Evolutionary conservation across 495 filamentous ascomycete species (phyloP), one percentile per base, ranked within the genome.

Genomic region (Apiosordaria backusii): DNA sequence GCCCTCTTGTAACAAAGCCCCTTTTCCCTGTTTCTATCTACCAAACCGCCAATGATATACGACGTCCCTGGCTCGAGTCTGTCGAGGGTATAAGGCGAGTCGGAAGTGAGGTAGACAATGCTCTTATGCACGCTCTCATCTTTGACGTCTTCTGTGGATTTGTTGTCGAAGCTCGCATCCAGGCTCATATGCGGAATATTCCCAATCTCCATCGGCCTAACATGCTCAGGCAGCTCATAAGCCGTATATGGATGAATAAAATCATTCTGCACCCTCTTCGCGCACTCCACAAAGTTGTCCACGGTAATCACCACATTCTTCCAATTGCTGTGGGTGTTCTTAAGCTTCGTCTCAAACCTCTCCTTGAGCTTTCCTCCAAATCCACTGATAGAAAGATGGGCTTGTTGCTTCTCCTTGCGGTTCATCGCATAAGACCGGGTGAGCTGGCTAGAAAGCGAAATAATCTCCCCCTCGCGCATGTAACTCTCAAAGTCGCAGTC

Each of bases 11-110:
- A 93, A 80, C 95, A 98, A 15, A 97, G 79, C 1, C 90, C 93
- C 77, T 99, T 99, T 75, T 99, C 86, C 23, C 95, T 83, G 72
- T 99, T 99, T 78, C 90, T 90, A 74, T 99, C 95, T 24, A 99
- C 96, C 25, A 99, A 79, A 0, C 94, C 95, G 21, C 95, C 95
- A 64, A 99, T 90, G 45, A 99, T 90, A 73, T 99, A 99, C 55
- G 86, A 92, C 50, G 88, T 92, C 78, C 92, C 89, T 0, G 92
- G 89, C 76, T 91, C 90, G 24, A 98, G 83, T 57, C 89, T 81
- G 0, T 88, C 85, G 27, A 99, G 78, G 0, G 90, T 97, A 61
- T 96, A 82, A 0, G 89, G 86, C 54, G 91, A 93, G 72, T 98
- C 95, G 54, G 90, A 89, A 23, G 90, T 89, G 9, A 99, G 86